phyloP scores from a whole-genome alignment of 2,329 filamentous ascomycete species.

The Zopfia rhizophila region DNA sequence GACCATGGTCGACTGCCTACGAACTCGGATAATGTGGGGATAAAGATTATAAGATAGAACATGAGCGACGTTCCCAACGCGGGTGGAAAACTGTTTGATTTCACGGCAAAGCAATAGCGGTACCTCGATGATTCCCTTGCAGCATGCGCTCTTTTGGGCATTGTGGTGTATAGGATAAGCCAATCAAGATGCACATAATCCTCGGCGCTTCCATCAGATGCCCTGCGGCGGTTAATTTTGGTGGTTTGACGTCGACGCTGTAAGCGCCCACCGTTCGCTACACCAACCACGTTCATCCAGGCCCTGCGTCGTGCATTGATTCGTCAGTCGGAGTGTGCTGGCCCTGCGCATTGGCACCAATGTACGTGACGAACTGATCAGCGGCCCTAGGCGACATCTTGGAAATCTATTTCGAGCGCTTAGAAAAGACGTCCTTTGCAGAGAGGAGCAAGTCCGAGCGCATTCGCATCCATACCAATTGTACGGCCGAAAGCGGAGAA shows the following conservation, averaged over 20 bases:
- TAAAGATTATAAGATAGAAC: slow-evolving; percentile 44
- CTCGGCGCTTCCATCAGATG: slow-evolving; percentile 45
- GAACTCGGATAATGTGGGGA: slow-evolving; percentile 43
- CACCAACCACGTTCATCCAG: slow-evolving; percentile 32
- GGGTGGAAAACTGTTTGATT: slow-evolving; percentile 25
- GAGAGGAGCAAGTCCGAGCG: slow-evolving; percentile 17
- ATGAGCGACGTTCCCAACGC: slow-evolving; percentile 26
- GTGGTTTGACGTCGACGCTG: slow-evolving; percentile 44
- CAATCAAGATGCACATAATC: slow-evolving; percentile 44
- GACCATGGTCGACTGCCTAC: slow-evolving; percentile 28
- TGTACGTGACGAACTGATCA: slow-evolving; percentile 43
- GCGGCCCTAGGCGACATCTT: slow-evolving; percentile 45
- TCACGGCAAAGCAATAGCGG: slow-evolving; percentile 48
- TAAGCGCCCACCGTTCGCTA: slow-evolving; percentile 50
- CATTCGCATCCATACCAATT: slow-evolving; percentile 18
- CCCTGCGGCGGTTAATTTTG: slow-evolving; percentile 45
- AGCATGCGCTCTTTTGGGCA: slow-evolving; percentile 38
- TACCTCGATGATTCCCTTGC: slow-evolving; percentile 44
- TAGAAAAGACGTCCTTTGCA: background rate
- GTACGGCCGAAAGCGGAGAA: slow-evolving; percentile 27
- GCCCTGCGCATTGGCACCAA: slow-evolving; percentile 39
- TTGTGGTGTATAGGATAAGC: slow-evolving; percentile 34
- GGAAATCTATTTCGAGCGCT: slow-evolving; percentile 47
- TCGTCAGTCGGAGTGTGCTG: slow-evolving; percentile 39
- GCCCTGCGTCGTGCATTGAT: slow-evolving; percentile 33